Base-by-base conservation (phyloP, 352 stramenopile genomes). In the Phytopythium litorale region DNA sequence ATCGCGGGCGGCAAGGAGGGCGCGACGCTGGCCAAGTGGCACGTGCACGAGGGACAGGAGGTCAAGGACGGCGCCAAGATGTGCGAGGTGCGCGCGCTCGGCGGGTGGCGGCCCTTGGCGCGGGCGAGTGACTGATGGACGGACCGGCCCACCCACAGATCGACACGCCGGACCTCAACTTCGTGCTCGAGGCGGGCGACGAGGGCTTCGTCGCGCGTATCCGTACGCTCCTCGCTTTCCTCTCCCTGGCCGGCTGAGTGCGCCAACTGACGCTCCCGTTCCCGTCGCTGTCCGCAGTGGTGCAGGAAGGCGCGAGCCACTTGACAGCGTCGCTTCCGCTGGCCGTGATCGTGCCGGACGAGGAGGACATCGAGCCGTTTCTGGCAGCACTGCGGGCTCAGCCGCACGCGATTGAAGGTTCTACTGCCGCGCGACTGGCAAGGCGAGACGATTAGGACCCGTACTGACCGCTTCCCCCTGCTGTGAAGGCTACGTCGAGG, bases 141-240 rank as follows among this genome's bases (percentile, higher is more conserved):
- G 15, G 40, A 21, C 15, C 40, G 40, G 12, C 25, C 28, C 16
- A 6, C 37, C 51, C 35, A 30, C 52, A 90, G 84, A 92, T 96
- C 58, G 87, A 96, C 60, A 96, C 87, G 37, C 87, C 87, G 7
- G 87, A 96, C 62, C 68, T 96, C 50, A 78, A 75, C 48, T 91
- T 96, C 49, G 76, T 84, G 66, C 69, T 96, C 32, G 84, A 96
- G 60, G 71, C 81, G 35, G 87, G 86, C 21, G 87, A 96, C 63
- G 81, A 89, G 55, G 87, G 87, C 43, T 91, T 83, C 62, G 70
- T 96, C 37, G 87, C 87, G 23, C 84, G 80, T 55, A 79, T 93
- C 62, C 55, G 84, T 92, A 72, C 68, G 82, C 32, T 3, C 4
- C n/a, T 9, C 33, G 23, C 15, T 19, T 30, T 30, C n/a, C 8